Conservation (phyloP, 2,329 filamentous ascomycete species). For the Cylindrodendrum hubeiense region DNA sequence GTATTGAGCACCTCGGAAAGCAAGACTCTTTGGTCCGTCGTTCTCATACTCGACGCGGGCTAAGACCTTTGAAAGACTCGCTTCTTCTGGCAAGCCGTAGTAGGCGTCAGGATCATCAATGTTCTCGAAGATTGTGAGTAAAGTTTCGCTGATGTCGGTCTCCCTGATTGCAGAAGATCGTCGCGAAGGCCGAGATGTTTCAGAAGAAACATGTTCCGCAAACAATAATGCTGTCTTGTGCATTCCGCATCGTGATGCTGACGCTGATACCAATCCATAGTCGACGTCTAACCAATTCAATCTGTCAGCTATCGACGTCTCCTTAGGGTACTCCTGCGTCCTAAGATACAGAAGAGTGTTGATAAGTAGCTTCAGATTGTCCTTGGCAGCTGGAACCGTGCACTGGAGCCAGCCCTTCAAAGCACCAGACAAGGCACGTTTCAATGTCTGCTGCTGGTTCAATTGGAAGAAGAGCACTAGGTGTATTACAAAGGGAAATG, state of each 20-base stretch:
- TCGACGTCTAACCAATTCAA: conserved; percentile 89
- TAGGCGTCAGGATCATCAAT: conserved; percentile 97
- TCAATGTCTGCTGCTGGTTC: conserved; percentile 70
- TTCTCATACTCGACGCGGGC: conserved; percentile 89
- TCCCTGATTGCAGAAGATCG: conserved; percentile 72
- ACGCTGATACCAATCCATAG: conserved; percentile 74
- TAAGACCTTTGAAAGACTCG: conserved; percentile 82
- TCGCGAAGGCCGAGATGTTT: conserved; percentile 68
- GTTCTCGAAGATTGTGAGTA: conserved; percentile 88
- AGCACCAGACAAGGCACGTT: conserved; percentile 73
- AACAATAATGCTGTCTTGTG: conserved; percentile 89
- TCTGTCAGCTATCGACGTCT: conserved; percentile 83
- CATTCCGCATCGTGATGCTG: conserved; percentile 84
- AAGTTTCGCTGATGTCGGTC: conserved; percentile 72
- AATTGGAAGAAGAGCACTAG: conserved; percentile 78
- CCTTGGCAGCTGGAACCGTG: conserved; percentile 55
- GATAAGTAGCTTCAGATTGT: conserved; percentile 79
- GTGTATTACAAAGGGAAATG: conserved; percentile 89
- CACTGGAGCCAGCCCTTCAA: conserved; percentile 73
- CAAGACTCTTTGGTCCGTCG: conserved; percentile 86
- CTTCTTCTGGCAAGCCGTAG: conserved; percentile 86
- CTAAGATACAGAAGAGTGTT: conserved; percentile 89
- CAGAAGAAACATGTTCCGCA: conserved; percentile 77
- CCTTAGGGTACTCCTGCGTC: conserved; percentile 79
- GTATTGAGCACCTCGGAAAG: conserved; percentile 91